Conservation (phyloP, 176 grass and related monocot genomes). For the Oryza brachyantha region DNA sequence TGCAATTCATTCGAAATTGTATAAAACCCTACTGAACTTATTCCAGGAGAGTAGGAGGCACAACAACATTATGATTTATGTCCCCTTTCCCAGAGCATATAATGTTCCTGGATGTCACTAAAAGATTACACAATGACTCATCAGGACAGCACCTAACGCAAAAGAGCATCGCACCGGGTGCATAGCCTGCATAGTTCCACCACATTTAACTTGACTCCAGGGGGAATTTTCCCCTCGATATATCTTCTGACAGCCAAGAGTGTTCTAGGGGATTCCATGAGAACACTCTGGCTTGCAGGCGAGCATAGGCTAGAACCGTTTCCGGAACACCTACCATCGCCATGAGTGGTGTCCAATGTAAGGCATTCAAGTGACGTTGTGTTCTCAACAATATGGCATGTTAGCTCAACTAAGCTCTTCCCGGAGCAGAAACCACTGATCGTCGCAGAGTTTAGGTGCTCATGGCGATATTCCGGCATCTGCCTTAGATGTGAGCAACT, state of each 20-base stretch:
- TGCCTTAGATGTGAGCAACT: background rate
- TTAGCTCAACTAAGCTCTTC: too few species aligned
- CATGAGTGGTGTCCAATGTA: background rate
- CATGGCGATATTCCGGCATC: background rate
- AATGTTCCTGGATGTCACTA: too few species aligned
- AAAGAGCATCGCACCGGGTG: background rate
- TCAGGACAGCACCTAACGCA: too few species aligned
- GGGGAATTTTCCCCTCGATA: background rate
- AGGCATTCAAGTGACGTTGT: background rate
- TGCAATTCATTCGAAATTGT: too few species aligned
- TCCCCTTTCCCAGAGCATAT: too few species aligned
- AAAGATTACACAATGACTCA: too few species aligned
- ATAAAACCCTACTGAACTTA: too few species aligned
- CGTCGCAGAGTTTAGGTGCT: background rate
- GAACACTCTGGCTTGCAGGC: background rate
- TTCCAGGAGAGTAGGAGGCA: too few species aligned
- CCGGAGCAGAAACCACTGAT: background rate
- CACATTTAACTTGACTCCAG: background rate
- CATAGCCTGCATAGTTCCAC: background rate
- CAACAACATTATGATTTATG: too few species aligned
- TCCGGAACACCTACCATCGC: too few species aligned
- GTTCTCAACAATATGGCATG: too few species aligned
- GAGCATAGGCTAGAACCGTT: background rate
- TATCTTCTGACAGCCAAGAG: background rate
- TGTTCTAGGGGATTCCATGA: background rate